Conservation (phyloP, 148 eudicot species). For the Drosera capensis region DNA sequence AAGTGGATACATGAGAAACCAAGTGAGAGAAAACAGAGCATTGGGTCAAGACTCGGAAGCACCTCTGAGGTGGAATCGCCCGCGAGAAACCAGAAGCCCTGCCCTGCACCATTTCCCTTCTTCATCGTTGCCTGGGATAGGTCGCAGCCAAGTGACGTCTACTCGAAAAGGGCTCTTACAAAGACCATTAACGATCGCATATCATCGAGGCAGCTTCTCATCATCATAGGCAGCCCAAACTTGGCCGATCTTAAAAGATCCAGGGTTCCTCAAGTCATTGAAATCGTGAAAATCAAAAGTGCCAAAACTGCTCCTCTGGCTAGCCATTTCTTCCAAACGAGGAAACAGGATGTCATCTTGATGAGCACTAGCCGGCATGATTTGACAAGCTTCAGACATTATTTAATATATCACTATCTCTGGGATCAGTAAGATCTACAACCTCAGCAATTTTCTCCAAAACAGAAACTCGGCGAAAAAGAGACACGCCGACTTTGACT, state of each 20-base stretch:
- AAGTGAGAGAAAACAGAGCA: conserved; percentile 18
- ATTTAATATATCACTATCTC: too few species aligned
- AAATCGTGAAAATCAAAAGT: conserved; percentile 22
- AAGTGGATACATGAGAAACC: conserved; percentile 17
- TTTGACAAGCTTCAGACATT: too few species aligned
- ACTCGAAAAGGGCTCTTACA: conserved; percentile 15
- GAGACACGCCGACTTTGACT: not conserved
- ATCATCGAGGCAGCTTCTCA: conserved; percentile 23
- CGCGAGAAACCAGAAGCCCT: conserved; percentile 47
- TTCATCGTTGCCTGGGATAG: conserved; percentile 21
- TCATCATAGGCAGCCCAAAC: conserved; percentile 43
- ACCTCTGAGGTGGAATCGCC: conserved; percentile 28
- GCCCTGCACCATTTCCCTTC: conserved; percentile 47
- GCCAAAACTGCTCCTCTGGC: not conserved
- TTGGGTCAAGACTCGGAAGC: conserved; percentile 9
- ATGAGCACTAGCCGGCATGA: too few species aligned
- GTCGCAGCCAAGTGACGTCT: conserved; percentile 33
- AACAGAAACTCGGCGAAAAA: too few species aligned
- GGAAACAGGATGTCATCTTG: too few species aligned
- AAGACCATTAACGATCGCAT: conserved; percentile 23
- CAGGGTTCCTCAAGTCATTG: conserved; percentile 14
- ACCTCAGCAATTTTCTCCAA: too few species aligned
- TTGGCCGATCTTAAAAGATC: conserved; percentile 26
- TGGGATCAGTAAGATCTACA: too few species aligned
- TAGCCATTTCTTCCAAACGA: not conserved